Evolutionary conservation across 23 red algal species (phyloP), one percentile per base, ranked within the genome.

Genomic region (Chondrus crispus): DNA sequence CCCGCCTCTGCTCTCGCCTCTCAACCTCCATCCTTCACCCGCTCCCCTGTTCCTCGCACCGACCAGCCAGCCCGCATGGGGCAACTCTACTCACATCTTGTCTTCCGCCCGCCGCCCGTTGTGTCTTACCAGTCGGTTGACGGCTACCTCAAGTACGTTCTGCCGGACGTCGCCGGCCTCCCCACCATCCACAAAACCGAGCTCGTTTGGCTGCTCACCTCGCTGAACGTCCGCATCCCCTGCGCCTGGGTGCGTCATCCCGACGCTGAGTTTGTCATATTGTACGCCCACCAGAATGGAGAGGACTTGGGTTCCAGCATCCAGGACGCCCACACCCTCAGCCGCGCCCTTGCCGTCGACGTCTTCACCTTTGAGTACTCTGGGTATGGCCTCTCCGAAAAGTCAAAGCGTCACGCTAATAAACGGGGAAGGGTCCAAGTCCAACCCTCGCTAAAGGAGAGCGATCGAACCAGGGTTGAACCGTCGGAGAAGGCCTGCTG

Each of bases 311-410:
- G 89, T 2, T 84, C 72, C 42, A 90, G 85, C 19, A 89, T 86
- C 38, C 57, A 62, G 26, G 90, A 94, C 46, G 80, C 91, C 33
- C 60, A 73, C 29, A 75, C 79, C 48, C 66, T 98, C 41, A 83
- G 81, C 14, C 78, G 48, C 18, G 46, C 62, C 44, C 74, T 98
- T 4, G 81, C 88, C 47, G 90, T 93, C 26, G 81, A 91, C 38
- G 91, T 78, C 2, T 30, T 98, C 22, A 74, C 81, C 42, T 98
- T 93, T 79, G 95, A 98, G 62, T 98, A 98, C 32, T 94, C 91
- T 19, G 95, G 95, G 5, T 98, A 94, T 75, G 95, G 95, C 41
- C 77, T 98, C 10, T 95, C 94, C 19, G 70, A 80, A n/a, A 86
- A 69, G 2, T 54, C 79, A 14, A 36, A 76, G 35, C 88, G 88